A percentile compares a stretch with the other conserved stretches of the same genome.
Conservation (phyloP, 441 rosid genomes). For the Daphne laureola region DNA sequence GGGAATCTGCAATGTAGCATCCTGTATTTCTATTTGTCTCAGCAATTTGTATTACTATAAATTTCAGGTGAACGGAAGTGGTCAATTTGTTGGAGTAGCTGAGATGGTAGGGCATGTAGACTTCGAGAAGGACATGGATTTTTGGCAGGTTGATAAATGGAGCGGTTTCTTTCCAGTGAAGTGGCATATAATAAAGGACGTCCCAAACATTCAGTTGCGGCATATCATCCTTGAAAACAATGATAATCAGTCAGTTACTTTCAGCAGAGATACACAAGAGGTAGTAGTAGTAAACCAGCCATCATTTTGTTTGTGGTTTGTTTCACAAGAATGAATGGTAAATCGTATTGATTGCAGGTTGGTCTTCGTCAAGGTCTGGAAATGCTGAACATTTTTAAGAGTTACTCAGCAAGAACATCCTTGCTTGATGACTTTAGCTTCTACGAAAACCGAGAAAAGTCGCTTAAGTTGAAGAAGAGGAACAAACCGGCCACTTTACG, state of each 20-base stretch:
- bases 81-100: constrained; percentile 61
- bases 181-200: constrained; percentile 54
- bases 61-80: constrained; percentile 56
- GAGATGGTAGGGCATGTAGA: constrained; percentile 64
- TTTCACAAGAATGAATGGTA: too few species aligned
- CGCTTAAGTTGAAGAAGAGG: constrained; percentile 29
- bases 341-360: constrained; percentile 18
- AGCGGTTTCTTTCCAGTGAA: constrained; percentile 48
- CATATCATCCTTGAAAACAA: constrained; percentile 53
- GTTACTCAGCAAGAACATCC: constrained; percentile 26
- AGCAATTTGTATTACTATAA: too few species aligned
- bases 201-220: constrained; percentile 39
- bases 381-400: constrained; percentile 44
- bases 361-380: constrained; percentile 42
- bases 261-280: constrained; percentile 60
- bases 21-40: constrained; percentile 1
- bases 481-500: constrained; percentile 37
- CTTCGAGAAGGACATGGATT: constrained; percentile 46
- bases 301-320: too few species aligned
- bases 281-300: constrained; percentile 8
- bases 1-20: background rate
- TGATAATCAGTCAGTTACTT: constrained; percentile 50
- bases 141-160: constrained; percentile 66
- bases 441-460: constrained; percentile 42
- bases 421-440: constrained; percentile 46